Percentiles rank a stretch among this genome's conserved stretches.
phyloP scores from a whole-genome alignment of 1,139 yeast species.

The Entelexis paramagnoliae region DNA sequence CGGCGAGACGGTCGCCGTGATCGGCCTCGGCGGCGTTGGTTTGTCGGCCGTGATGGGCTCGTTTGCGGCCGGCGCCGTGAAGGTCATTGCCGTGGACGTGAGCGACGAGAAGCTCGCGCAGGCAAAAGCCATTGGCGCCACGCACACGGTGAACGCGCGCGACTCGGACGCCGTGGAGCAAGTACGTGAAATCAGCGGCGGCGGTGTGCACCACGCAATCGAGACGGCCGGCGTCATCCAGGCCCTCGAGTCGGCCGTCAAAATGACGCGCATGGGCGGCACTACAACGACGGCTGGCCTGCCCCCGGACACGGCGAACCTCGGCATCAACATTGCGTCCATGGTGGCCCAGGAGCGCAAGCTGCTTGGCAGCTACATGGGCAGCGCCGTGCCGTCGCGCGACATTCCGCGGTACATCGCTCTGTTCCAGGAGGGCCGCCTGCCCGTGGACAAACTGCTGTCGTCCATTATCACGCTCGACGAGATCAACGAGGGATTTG shows the following conservation, averaged over 20 bases:
- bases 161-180: constrained; percentile 71
- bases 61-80: constrained; percentile 61
- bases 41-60: constrained; percentile 94
- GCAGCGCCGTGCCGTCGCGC: constrained; percentile 19
- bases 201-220: constrained; percentile 47
- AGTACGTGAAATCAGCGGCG: constrained; percentile 73
- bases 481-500: constrained; percentile 21
- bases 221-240: constrained; percentile 21
- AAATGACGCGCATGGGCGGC: constrained; percentile 20
- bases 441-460: constrained; percentile 21
- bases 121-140: constrained; percentile 86
- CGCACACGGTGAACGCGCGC: constrained; percentile 80
- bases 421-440: constrained; percentile 18
- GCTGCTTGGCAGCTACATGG: constrained; percentile 21
- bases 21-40: constrained; percentile 97
- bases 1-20: constrained; percentile 90
- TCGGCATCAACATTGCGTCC: constrained; percentile 16
- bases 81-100: constrained; percentile 78
- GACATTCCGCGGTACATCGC: constrained; percentile 20
- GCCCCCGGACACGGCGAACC: constrained; percentile 19
- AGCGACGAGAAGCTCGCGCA: constrained; percentile 73
- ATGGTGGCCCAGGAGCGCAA: constrained; percentile 20
- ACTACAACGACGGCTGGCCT: constrained; percentile 21
- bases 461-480: constrained; percentile 14
- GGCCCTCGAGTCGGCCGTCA: constrained; percentile 19